Evolutionary conservation across 2,329 filamentous ascomycete genomes (phyloP), one percentile per base, ranked within the genome.

Genomic region (Paecilomyces niveus): DNA sequence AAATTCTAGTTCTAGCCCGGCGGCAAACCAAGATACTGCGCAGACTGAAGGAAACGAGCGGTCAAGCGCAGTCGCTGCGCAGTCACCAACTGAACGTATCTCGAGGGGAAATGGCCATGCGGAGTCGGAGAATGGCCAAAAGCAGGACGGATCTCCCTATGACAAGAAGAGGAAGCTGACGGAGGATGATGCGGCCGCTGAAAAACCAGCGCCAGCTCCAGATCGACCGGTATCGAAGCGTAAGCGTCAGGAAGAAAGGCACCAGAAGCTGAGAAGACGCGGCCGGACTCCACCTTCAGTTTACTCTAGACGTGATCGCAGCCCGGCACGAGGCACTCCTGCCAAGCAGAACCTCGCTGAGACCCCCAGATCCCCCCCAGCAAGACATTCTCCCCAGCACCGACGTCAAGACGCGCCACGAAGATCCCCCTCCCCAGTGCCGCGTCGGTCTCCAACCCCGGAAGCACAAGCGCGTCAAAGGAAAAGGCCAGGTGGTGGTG

Each of bases 401-500:
- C 29, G 53, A 58, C 60, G 64, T 55, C 67, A 69, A 31, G 70
- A 72, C 18, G 61, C 62, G 21, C 64, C 65, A 22, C 65, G 67
- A 56, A 70, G 74, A 55, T 78, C 76, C 29, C 72, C 71, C 10
- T 78, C 76, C 1, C 76, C 76, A 11, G 67, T 76, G 18, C 66
- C 70, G 9, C 73, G 70, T 55, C 73, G 74, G 52, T 77, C 77
- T 6, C 75, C 74, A n/a, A 72, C 74, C 6, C 68, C 73, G 6
- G 72, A 75, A 50, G 67, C 67, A 32, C 68, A 70, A 33, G 62
- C 72, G 15, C 74, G 76, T 53, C 75, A 74, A 61, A 72, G 76
- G 32, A 79, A 80, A 66, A 70, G 78, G 35, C 78, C 78, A 1
- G 78, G 78, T 52, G 77, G 76, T 53, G 76, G 76, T 35, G 72